These are phyloP conservation scores for Ceratocystis smalleyi DNA, from an alignment of 2,329 filamentous ascomycete species.

Conservation along the genomic window DNA sequence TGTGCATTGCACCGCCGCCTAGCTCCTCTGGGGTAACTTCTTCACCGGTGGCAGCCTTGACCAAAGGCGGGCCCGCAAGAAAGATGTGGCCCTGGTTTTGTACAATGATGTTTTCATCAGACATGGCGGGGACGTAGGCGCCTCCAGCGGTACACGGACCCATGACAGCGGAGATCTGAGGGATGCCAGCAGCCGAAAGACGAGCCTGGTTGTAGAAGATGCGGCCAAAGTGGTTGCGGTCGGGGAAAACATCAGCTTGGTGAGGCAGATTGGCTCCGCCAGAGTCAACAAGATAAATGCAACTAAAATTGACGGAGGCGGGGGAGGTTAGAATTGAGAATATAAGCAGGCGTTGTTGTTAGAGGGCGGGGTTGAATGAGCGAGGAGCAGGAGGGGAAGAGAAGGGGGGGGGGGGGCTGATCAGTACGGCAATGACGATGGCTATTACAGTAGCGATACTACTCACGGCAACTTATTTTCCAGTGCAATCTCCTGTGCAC, in stretches of 20 bases:
- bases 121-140: constrained; percentile 94
- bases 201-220: constrained; percentile 97
- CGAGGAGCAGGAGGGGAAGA: too few relatives aligned
- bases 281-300: constrained; percentile 92
- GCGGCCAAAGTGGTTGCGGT: constrained; percentile 85
- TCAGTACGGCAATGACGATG: too few relatives aligned
- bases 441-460: too few relatives aligned
- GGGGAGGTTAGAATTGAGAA: too few relatives aligned
- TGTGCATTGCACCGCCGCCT: constrained; percentile 79
- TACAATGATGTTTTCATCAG: constrained; percentile 93
- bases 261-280: constrained; percentile 90
- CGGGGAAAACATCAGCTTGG: constrained; percentile 90
- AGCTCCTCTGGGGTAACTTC: constrained; percentile 81
- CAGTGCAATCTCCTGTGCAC: constrained; percentile 77
- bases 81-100: constrained; percentile 95
- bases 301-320: constrained; percentile 29
- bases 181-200: constrained; percentile 79
- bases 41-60: constrained; percentile 92
- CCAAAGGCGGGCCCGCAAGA: constrained; percentile 80
- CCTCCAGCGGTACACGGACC: constrained; percentile 91
- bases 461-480: constrained; percentile 62
- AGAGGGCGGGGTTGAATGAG: too few relatives aligned
- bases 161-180: constrained; percentile 92
- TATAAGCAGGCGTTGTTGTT: too few relatives aligned
- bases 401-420: too few relatives aligned